Evolutionary conservation across 2,329 filamentous ascomycete species (phyloP), one percentile per base, ranked within the genome.

Genomic region (Fusarium luffae): DNA sequence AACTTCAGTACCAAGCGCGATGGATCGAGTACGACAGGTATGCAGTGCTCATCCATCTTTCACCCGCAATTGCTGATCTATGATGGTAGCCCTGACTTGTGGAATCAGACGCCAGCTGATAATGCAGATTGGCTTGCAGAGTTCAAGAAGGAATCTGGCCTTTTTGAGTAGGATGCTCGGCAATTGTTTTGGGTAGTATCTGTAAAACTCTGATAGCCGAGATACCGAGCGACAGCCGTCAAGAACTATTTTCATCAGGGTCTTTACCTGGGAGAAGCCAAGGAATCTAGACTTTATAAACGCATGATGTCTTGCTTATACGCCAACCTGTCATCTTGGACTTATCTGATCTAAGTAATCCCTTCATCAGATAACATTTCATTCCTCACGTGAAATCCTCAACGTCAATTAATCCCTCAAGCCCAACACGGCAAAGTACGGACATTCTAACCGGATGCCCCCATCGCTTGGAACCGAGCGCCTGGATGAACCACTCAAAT

Each of bases 1-100:
- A 81, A 34, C 59, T 82, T 1, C 70, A 79, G 21, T 65, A 72
- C 9, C 76, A 81, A 59, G 79, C 79, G 3, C 71, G 76, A 2
- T 75, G 74, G 57, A 79, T 81, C 27, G 55, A 76, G 32, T 75
- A 72, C 7, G 77, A 77, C 21, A 74, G 75, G 75, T 76, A 25
- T 61, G 71, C 64, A 14, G 3, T 13, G 27, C 1, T 0, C 4
- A 2, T 1, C 0, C 1, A 27, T 27, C 27, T 11, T 27, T 27
- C 27, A 27, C 10, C 27, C 27, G 27, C 27, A 27, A 27, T 27
- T 27, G 27, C 27, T 27, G 27, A 27, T 2, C 27, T 27, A 27
- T 27, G 27, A 27, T 27, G 27, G 27, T 11, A 27, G 27, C 5
- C 54, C 54, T 16, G 61, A 66, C 11, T 42, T 66, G 6, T 66